Conservation (phyloP, 768 basidiomycete species). For the Lactarius indigo region DNA sequence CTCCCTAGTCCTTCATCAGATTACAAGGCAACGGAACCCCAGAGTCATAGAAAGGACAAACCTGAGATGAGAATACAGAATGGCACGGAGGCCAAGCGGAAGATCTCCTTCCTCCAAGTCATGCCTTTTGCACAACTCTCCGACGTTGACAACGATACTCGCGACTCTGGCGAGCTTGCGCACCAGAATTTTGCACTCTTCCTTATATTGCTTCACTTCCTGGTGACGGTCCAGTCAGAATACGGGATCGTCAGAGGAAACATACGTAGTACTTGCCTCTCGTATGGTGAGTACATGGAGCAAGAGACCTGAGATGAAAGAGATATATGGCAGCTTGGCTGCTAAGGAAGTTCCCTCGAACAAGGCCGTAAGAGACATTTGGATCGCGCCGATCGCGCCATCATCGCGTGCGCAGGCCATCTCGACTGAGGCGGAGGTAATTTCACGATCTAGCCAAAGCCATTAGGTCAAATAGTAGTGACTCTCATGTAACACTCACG, state of each 20-base stretch:
- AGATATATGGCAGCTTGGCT: background rate
- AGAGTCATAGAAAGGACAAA: background rate
- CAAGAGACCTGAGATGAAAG: background rate
- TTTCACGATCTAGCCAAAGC: background rate
- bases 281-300: background rate
- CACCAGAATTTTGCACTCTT: background rate
- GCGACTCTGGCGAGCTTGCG: background rate
- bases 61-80: background rate
- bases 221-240: background rate
- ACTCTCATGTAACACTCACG: background rate
- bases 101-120: background rate
- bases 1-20: background rate
- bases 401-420: background rate
- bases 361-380: background rate
- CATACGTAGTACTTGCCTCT: background rate
- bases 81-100: background rate
- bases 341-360: background rate
- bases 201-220: background rate
- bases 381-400: background rate
- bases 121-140: background rate
- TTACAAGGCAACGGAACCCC: background rate
- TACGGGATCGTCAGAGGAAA: background rate
- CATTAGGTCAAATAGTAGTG: background rate
- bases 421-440: background rate
- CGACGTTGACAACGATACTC: background rate